Conservation (phyloP, 495 filamentous ascomycete species). For the Xylaria scruposa region DNA sequence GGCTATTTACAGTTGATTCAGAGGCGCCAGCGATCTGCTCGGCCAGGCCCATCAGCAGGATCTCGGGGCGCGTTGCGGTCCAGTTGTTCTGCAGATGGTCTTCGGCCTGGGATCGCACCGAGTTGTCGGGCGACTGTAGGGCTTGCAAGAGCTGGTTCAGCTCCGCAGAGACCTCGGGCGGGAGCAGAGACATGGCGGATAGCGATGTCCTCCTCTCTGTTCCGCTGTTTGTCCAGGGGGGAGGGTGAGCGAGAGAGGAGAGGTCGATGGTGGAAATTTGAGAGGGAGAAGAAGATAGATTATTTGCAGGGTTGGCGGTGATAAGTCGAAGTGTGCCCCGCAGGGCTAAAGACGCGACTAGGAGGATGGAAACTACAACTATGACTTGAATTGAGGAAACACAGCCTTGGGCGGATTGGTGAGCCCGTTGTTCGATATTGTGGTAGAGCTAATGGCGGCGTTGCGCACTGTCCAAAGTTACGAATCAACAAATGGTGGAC, state of each 20-base stretch:
- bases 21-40: slow-evolving; percentile 83
- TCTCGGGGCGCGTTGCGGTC: slow-evolving; percentile 78
- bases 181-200: slow-evolving; percentile 79
- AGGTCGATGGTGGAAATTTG: background rate
- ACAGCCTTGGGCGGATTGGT: background rate
- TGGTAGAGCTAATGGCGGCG: slow-evolving; percentile 10
- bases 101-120: slow-evolving; percentile 81
- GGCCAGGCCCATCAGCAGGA: slow-evolving; percentile 88
- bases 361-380: background rate
- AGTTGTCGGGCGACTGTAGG: slow-evolving; percentile 90
- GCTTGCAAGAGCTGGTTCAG: slow-evolving; percentile 85
- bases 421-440: background rate
- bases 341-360: slow-evolving; percentile 23
- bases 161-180: slow-evolving; percentile 78
- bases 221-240: background rate
- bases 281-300: background rate
- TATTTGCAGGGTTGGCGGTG: slow-evolving; percentile 13
- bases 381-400: background rate
- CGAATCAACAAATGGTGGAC: background rate
- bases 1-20: slow-evolving; percentile 68
- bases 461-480: slow-evolving; percentile 24
- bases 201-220: slow-evolving; percentile 16
- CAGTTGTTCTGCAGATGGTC: slow-evolving; percentile 88
- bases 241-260: background rate
- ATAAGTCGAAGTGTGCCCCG: slow-evolving; percentile 17